Evolutionary conservation across 495 filamentous ascomycete genomes (phyloP), one percentile per base, ranked within the genome.

Genomic region (Penicillium diatomitis): DNA sequence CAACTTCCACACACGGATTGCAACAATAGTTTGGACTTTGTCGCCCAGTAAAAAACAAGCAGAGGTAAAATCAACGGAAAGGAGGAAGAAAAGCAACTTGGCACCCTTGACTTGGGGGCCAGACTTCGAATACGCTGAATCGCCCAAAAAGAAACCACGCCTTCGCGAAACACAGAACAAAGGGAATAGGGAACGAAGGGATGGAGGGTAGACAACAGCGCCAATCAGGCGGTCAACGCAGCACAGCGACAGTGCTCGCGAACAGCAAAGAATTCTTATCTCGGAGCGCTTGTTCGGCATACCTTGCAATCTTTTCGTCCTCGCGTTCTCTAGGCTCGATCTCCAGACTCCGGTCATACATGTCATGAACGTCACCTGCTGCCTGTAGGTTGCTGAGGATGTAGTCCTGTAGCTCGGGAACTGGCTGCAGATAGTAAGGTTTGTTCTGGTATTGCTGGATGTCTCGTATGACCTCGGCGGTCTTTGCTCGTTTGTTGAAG

Each of bases 361-460:
- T 96, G 74, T 97, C 90, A 66, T 96, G 90, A 51, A 98, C 91
- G 62, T 97, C 94, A 38, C 87, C 86, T 2, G 92, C 92, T 7
- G 81, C 81, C 70, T 91, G 84, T 81, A 98, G 91, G 65, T 95
- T 96, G 60, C 82, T 87, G 49, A 96, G 74, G 48, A 98, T 96
- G 70, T 96, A 97, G 54, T 97, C 90, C 65, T 97, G 94, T 55
- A 98, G 77, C 64, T 97, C 92, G 10, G 81, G 78, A 6, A 98
- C 90, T 0, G 90, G 78, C 64, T 89, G 84, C 36, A 98, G 75
- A 5, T 87, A 83, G 59, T 98, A 98, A 29, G 89, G 89, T 11
- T 92, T 87, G 56, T 95, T 96, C 64, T 98, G 94, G 62, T 96
- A 97, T 64, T 96, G 89, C 67, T 97, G 94, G 50, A 98, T 96